Conservation (phyloP, 495 filamentous ascomycete species). For the Penicillium dipodomyicola region DNA sequence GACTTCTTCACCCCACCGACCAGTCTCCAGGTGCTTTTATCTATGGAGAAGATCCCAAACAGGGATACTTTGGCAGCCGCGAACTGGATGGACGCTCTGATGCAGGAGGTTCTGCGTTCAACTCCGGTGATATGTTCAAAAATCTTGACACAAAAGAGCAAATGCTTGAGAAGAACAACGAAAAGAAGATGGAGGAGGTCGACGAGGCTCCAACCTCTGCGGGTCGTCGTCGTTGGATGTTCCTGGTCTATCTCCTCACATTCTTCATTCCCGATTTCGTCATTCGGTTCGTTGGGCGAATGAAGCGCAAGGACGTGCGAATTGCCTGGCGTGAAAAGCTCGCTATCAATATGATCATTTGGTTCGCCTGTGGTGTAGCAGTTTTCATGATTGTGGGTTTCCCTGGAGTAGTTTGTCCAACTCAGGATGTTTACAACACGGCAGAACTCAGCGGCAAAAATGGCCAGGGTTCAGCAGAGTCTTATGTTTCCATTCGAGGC, state of each 20-base stretch:
- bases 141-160: slow-evolving; percentile 91
- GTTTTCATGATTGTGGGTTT: slow-evolving; percentile 89
- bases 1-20: slow-evolving; percentile 57
- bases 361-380: slow-evolving; percentile 75
- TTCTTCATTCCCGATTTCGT: slow-evolving; percentile 84
- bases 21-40: slow-evolving; percentile 61
- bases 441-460: slow-evolving; percentile 70
- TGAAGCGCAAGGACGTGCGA: slow-evolving; percentile 91
- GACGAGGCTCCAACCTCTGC: slow-evolving; percentile 74
- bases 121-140: slow-evolving; percentile 94
- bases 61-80: slow-evolving; percentile 77
- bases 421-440: slow-evolving; percentile 79
- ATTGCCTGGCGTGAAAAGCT: slow-evolving; percentile 95
- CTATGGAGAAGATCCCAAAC: slow-evolving; percentile 67
- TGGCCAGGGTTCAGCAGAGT: slow-evolving; percentile 62
- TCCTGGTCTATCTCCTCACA: slow-evolving; percentile 80
- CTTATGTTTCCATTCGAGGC: slow-evolving; percentile 81
- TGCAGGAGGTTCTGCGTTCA: slow-evolving; percentile 82
- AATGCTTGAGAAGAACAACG: slow-evolving; percentile 90
- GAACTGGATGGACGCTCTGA: slow-evolving; percentile 87
- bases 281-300: slow-evolving; percentile 74
- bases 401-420: slow-evolving; percentile 85
- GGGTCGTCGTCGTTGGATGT: slow-evolving; percentile 90
- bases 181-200: slow-evolving; percentile 85
- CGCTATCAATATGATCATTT: slow-evolving; percentile 97